Evolutionary conservation across 1,284 basidiomycete genomes (phyloP), one percentile per base, ranked within the genome.

Genomic region (Stygiomarasmius scandens): DNA sequence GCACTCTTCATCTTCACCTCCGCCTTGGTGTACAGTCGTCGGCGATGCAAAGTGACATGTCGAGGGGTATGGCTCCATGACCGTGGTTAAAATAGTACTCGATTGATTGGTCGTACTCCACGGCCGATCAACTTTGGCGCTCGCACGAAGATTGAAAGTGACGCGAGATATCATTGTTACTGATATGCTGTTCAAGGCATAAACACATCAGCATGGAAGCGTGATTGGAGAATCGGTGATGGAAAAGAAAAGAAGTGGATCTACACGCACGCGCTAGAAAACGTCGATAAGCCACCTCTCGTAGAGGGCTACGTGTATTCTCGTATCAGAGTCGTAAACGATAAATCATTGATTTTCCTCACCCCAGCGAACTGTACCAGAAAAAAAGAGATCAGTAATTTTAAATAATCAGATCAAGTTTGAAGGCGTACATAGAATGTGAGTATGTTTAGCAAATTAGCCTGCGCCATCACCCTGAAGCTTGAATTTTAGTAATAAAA

Each of bases 161-260:
- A 78, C 68, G 5, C 75, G 74, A 2, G 73, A 74, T 66, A 77
- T 72, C 71, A 77, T 71, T 1, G 73, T 74, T 5, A 77, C 69
- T 1, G 76, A 77, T 23, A 74, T 66, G 29, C 74, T 74, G 49
- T 32, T 43, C 11, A 24, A 4, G 22, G 16, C 27, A 12, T 43
- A 36, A 10, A n/a, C n/a, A n/a, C n/a, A n/a, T n/a, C n/a, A n/a
- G n/a, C n/a, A n/a, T n/a, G n/a, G n/a, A n/a, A n/a, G n/a, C n/a
- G n/a, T n/a, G n/a, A n/a, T n/a, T n/a, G n/a, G 34, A 43, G 24
- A 25, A 16, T 27, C 53, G 36, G 27, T 24, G 24, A 19, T 16
- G 46, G 10, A 22, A 29, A 34, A 24, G 9, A 19, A 14, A 23
- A 34, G 8, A 20, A 38, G 9, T 24, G n/a, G 25, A 34, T 41